These are phyloP conservation scores for Suhomyces sp. DNA, from an alignment of 805 yeast species.

Conservation along the genomic window DNA sequence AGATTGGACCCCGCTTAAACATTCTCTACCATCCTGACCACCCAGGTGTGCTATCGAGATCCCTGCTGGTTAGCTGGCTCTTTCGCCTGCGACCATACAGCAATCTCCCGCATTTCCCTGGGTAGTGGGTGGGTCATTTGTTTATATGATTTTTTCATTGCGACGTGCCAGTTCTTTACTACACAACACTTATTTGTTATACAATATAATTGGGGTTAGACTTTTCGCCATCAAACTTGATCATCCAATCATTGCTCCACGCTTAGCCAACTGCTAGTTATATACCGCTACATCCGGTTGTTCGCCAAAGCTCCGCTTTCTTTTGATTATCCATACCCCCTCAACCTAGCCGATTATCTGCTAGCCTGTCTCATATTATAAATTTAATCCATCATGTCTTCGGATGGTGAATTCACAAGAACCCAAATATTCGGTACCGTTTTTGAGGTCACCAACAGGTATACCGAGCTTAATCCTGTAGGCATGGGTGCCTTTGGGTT, in stretches of 20 bases:
- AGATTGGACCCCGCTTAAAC: neutral
- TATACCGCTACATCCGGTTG: neutral
- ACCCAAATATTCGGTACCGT: constrained; percentile 95
- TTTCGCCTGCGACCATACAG: neutral
- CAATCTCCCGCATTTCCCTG: neutral
- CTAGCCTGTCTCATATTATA: neutral
- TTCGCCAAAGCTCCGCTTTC: neutral
- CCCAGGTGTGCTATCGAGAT: neutral
- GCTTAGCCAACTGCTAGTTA: neutral
- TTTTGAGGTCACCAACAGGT: constrained; percentile 86
- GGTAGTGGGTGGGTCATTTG: constrained; percentile 2
- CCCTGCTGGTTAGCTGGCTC: neutral
- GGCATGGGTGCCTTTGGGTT: constrained; percentile 99
- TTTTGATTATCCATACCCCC: neutral
- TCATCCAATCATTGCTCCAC: neutral
- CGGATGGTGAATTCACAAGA: constrained; percentile 53
- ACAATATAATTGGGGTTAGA: neutral
- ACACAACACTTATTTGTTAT: neutral
- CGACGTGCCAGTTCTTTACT: neutral
- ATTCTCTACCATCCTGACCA: neutral
- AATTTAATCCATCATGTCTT: constrained; percentile 25
- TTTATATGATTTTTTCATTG: neutral
- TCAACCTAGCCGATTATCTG: neutral
- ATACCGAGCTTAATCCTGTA: constrained; percentile 90
- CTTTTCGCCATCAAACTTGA: neutral